Base-by-base conservation (phyloP, 306 rosid species). In the Sicyos baderoa region DNA sequence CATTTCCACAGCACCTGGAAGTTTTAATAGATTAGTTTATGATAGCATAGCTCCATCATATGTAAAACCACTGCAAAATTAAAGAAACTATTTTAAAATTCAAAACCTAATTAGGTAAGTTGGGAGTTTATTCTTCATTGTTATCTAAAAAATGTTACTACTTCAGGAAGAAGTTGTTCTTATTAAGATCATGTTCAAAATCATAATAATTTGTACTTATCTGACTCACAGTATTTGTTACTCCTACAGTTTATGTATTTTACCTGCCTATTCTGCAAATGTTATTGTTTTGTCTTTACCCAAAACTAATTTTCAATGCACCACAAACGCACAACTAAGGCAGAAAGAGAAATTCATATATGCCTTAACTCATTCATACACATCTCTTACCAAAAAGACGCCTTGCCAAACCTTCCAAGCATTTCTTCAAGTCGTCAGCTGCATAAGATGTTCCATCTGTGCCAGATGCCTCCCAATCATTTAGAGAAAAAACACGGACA, bases 341-440 rank as follows among this genome's bases (percentile, higher is more conserved):
- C 48, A 23, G 23, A 49, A 45, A 9, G 22, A 44, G 48, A 48
- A 7, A 49, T 48, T 2, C 56, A 48, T 23, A 29, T 11, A 8
- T 49, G 21, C 71, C 52, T 66, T 15, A 21, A 45, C 16, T 14
- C 54, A 64, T 40, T 40, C 45, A 7, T 45, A 66, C 53, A 63
- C 51, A 17, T 50, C 49, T 55, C 68, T 72, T 90, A 94, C 99
- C 99, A 90, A 94, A 94, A 80, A 90, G 76, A 78, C 85, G 90
- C 61, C 84, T 72, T 35, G 97, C 99, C 80, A 94, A 84, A 75
- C 99, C 99, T 95, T 88, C 99, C 74, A 94, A 91, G 72, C 99
- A 86, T 74, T 84, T 84, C 89, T 94, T 94, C 68, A 94, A 82
- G 82, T 94, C 97, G 59, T 74, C 84, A 62, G 96, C 96, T 10